These are phyloP conservation scores for Metarhizium guizhouense DNA, from an alignment of 2,329 filamentous ascomycete species.

Conservation along the genomic window DNA sequence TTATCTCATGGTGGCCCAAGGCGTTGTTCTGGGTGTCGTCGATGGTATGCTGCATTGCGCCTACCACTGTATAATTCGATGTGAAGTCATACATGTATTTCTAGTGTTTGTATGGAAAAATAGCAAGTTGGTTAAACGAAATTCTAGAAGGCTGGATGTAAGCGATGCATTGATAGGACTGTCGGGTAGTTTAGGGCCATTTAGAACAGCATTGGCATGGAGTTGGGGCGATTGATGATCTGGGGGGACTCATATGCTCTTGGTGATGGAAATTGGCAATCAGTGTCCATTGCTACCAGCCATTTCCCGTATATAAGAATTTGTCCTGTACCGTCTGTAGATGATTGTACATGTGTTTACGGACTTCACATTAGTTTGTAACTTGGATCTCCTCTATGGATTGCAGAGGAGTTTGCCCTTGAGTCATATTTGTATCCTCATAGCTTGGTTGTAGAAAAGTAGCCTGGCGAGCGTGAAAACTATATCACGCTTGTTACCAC, in stretches of 20 bases:
- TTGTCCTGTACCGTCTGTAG: too few relatives aligned
- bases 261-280: neutral
- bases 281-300: neutral
- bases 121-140: neutral
- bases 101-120: neutral
- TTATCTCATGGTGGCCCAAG: neutral
- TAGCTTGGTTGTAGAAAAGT: too few relatives aligned
- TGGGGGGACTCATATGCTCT: neutral
- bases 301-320: too few relatives aligned
- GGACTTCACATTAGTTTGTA: too few relatives aligned
- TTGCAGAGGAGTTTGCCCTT: too few relatives aligned
- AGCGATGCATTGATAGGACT: neutral
- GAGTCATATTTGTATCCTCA: too few relatives aligned
- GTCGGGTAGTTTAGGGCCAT: neutral
- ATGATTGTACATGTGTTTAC: too few relatives aligned
- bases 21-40: neutral
- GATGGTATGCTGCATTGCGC: neutral
- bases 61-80: neutral
- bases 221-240: neutral
- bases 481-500: too few relatives aligned
- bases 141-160: neutral
- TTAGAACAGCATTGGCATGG: neutral
- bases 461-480: too few relatives aligned
- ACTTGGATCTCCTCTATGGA: too few relatives aligned
- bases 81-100: neutral